These are phyloP conservation scores for Rhododendron griersonianum DNA, from an alignment of 148 eudicot genomes.

Conservation along the genomic window DNA sequence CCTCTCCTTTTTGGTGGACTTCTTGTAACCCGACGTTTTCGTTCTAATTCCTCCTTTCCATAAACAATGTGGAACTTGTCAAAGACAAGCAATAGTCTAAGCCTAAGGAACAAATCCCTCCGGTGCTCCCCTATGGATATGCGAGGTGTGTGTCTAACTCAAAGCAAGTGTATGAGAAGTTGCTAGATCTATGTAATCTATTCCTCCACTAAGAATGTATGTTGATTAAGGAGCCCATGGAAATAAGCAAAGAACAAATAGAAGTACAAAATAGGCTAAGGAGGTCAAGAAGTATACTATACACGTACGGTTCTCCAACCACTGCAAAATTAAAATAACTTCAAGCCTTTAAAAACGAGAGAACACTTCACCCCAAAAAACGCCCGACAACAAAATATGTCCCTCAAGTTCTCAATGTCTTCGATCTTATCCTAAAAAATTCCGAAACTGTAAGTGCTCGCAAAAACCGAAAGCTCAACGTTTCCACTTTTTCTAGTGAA, in stretches of 20 bases:
- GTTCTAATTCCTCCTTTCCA: not conserved
- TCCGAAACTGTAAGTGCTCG: not conserved
- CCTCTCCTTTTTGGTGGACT: not conserved
- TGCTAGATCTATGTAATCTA: not conserved
- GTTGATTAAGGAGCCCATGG: not conserved
- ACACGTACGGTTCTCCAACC: not conserved
- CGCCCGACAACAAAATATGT: not conserved
- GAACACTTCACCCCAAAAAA: not conserved
- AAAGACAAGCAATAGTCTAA: not conserved
- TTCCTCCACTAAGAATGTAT: not conserved
- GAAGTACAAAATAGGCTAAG: not conserved
- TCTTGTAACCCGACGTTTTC: not conserved
- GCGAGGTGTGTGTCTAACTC: not conserved
- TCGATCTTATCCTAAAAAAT: not conserved
- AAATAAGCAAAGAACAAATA: not conserved
- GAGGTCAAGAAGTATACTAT: not conserved
- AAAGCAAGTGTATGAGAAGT: not conserved
- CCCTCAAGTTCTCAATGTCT: not conserved
- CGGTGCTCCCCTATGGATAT: not conserved
- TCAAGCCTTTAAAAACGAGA: not conserved
- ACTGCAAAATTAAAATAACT: not conserved
- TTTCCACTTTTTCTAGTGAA: not conserved
- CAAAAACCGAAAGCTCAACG: not conserved
- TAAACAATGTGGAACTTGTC: not conserved
- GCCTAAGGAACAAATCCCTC: not conserved